Base-by-base conservation (phyloP, 2,329 filamentous ascomycete genomes). In the Xylariaceae sp. region DNA sequence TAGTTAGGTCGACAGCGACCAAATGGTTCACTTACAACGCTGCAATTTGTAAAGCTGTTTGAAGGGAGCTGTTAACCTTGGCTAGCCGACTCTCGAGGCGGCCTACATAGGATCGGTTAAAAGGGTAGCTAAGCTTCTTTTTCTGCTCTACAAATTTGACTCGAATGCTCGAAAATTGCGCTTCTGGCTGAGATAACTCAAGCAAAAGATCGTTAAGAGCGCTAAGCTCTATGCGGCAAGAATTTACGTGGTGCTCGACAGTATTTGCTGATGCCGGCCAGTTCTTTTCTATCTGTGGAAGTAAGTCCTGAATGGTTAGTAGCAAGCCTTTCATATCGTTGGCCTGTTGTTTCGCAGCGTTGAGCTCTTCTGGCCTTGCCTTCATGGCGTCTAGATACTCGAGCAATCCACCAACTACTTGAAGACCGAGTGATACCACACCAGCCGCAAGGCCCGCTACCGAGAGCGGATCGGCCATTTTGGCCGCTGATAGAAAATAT, bases 401-500 rank as follows among this genome's bases (percentile, higher is more conserved):
- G 13, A 26, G 30, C 13, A 62, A 47, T 13, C 59, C 57, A 16
- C 51, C 30, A 1, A 43, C 35, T 21, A 57, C 50, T 42, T 58
- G 52, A 3, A 62, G 33, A 4, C 59, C 52, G 2, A 60, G 59
- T 9, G 59, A 60, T 15, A 60, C 29, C 20, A 60, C 48, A 6
- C 59, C 45, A 15, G 43, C 24, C 2, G 27, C 49, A 2, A 59
- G 46, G 16, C 53, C 57, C 6, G 55, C 55, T 3, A 60, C 10
- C 7, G 55, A 61, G 2, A 61, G 27, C 2, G 57, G 53, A 7
- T 62, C 59, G 8, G 50, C 56, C 58, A 60, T 60, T 3, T 21
- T 4, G 4, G 15, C n/a, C n/a, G n/a, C 7, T 24, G 11, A 20
- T 32, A 24, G 33, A 15, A n/a, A n/a, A n/a, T n/a, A n/a, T n/a